These are phyloP conservation scores for Furcasterigmium sp. DNA, from an alignment of 2,329 filamentous ascomycete species.

Conservation along the genomic window DNA sequence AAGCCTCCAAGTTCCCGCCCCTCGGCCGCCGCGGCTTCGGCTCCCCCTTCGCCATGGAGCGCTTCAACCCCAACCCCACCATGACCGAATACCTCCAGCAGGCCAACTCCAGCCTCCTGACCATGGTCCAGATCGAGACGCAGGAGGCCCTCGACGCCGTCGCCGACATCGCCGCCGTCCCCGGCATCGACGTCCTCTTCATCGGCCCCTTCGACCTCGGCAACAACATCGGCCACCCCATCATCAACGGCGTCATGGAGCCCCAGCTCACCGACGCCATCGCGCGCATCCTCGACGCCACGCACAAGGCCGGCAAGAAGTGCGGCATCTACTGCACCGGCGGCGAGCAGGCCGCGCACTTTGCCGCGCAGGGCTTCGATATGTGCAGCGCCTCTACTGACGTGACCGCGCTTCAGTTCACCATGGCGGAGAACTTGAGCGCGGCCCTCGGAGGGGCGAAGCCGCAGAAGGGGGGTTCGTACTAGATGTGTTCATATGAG, in stretches of 20 bases:
- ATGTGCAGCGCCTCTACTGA: slow-evolving; percentile 58
- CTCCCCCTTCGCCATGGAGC: slow-evolving; percentile 48
- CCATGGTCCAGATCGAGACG: slow-evolving; percentile 66
- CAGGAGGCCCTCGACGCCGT: slow-evolving; percentile 54
- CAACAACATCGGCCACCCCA: slow-evolving; percentile 57
- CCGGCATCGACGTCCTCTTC: slow-evolving; percentile 59
- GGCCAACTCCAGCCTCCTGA: slow-evolving; percentile 52
- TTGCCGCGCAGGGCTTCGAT: slow-evolving; percentile 52
- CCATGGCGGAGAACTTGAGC: slow-evolving; percentile 39
- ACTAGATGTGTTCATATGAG: no score
- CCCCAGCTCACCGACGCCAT: slow-evolving; percentile 56
- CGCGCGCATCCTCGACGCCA: slow-evolving; percentile 50
- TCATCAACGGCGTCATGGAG: slow-evolving; percentile 54
- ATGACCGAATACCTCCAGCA: slow-evolving; percentile 52
- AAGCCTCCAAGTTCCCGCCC: slow-evolving; percentile 51
- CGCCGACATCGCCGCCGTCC: slow-evolving; percentile 55
- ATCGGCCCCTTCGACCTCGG: slow-evolving; percentile 63
- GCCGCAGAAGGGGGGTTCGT: slow-evolving; percentile 31
- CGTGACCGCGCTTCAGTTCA: slow-evolving; percentile 42
- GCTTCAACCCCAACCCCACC: slow-evolving; percentile 39
- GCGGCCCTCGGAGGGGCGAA: slow-evolving; percentile 35
- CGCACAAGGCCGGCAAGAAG: slow-evolving; percentile 59
- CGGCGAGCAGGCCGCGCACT: slow-evolving; percentile 50
- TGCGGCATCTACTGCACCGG: slow-evolving; percentile 54
- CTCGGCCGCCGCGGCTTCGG: slow-evolving; percentile 49